Percentiles rank a stretch among this genome's conserved stretches.
These are phyloP conservation scores for Metschnikowia bowlesiae DNA, from an alignment of 805 yeast genomes.

Conservation along the genomic window DNA sequence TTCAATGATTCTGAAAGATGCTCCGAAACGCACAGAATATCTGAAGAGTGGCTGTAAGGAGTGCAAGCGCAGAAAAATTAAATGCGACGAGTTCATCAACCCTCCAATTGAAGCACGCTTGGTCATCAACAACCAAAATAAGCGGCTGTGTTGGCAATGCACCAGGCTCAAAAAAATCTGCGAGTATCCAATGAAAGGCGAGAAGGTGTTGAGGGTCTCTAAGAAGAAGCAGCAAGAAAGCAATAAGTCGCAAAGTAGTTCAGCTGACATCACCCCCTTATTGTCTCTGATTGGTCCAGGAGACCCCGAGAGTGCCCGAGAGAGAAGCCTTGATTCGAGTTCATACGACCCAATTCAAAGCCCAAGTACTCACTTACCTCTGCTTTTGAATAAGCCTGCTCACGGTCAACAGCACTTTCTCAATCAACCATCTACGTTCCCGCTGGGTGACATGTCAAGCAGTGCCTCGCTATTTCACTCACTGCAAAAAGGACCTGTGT, in stretches of 20 bases:
- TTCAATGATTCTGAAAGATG: not conserved
- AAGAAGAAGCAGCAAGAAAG: not conserved
- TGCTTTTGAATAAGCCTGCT: not conserved
- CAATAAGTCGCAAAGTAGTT: not conserved
- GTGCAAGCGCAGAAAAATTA: conserved; percentile 41
- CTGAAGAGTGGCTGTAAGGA: conserved; percentile 39
- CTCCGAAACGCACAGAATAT: conserved; percentile 20
- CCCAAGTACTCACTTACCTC: not conserved
- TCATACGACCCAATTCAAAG: not conserved
- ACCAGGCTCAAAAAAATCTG: conserved; percentile 30
- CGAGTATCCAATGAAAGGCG: conserved; percentile 34
- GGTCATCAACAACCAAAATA: conserved; percentile 14
- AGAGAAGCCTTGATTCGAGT: not conserved
- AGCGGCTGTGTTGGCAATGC: conserved; percentile 35
- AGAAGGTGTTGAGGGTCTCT: conserved; percentile 25
- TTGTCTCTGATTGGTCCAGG: conserved; percentile 1
- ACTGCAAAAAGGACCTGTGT: not conserved
- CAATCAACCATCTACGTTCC: not conserved
- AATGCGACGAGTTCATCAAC: conserved; percentile 30
- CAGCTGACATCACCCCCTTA: not conserved
- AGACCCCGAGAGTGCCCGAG: not conserved
- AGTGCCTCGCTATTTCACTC: not conserved
- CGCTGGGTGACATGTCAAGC: not conserved
- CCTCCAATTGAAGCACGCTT: conserved; percentile 15
- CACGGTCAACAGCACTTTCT: not conserved